These are phyloP conservation scores for Rhododendron ferrugineum DNA, from an alignment of 148 eudicot genomes.

Conservation along the genomic window DNA sequence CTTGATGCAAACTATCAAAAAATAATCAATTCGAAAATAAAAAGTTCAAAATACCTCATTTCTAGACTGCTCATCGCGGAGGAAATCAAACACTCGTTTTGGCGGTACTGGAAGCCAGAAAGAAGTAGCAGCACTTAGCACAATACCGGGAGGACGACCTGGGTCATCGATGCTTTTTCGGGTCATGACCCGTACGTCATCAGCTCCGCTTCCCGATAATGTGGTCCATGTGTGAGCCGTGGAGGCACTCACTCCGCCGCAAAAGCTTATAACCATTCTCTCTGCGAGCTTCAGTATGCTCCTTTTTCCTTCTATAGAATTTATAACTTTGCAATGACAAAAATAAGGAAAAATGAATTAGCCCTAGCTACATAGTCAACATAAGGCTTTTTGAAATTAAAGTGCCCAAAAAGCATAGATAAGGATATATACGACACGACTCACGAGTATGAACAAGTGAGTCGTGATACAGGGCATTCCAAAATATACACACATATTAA, in stretches of 20 bases:
- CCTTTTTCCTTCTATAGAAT: constrained; percentile 29
- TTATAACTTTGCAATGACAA: constrained; percentile 13
- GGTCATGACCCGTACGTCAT: constrained; percentile 38
- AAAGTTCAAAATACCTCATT: constrained; percentile 19
- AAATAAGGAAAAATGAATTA: background rate
- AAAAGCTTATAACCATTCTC: constrained; percentile 6
- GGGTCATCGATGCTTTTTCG: constrained; percentile 40
- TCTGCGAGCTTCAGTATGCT: constrained; percentile 5
- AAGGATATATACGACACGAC: background rate
- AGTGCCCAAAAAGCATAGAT: background rate
- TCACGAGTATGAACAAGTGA: too few relatives aligned
- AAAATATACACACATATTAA: too few relatives aligned
- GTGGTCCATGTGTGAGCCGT: constrained; percentile 27
- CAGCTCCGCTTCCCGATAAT: constrained; percentile 32
- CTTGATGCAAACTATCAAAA: background rate
- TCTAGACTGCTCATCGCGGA: constrained; percentile 22
- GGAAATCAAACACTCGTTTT: constrained; percentile 41
- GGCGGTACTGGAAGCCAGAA: constrained; percentile 50
- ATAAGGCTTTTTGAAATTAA: background rate
- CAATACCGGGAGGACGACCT: constrained; percentile 36
- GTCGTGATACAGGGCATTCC: too few relatives aligned
- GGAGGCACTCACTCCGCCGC: constrained; percentile 7
- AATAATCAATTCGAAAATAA: background rate
- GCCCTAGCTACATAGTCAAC: background rate
- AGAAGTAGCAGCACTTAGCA: constrained; percentile 43